Evolutionary conservation across 1,284 basidiomycete genomes (phyloP), one percentile per base, ranked within the genome.

Genomic region (Moniliophthora roreri): DNA sequence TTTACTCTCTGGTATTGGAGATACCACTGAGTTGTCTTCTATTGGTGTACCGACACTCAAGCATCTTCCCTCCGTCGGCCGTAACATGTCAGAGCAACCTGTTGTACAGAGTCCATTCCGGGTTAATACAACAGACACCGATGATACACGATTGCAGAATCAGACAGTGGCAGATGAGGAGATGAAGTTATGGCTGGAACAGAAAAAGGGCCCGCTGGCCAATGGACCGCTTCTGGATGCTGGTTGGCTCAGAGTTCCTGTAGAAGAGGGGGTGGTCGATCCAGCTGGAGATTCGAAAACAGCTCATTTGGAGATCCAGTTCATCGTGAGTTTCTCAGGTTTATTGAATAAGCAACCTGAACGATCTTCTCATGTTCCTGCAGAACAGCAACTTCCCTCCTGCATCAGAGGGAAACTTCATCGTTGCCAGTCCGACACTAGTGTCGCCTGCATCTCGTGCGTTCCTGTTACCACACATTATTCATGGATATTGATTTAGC

Each of bases 11-110:
- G 69, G 69, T 39, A 63, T 70, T 48, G 68, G 70, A 8, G 62
- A 68, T 47, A 55, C 61, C 0, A 40, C 51, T 6, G 42, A 63
- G 15, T 62, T 70, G 3, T 46, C 45, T 1, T 40, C 56, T 0
- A 61, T 69, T 16, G 63, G 65, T 2, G 68, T 72, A 47, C 34
- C 40, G 6, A 47, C 57, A 6, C 23, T 67, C n/a, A 50, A 65
- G 21, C 51, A 65, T 35, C 59, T 69, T 1, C 60, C 63, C 42
- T 63, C 60, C 8, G 70, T 71, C 20, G 69, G 68, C 4, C 61
- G 58, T 38, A 72, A 71, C 48, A 51, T 76, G 21, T 60, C 64
- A 51, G 74, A 76, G 56, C 73, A 76, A 59, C 62, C 55, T 13
- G 41, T 55, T 18, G 36, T 67, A 32, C 23, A 50, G 11, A 59